These are phyloP conservation scores for Aristolochia californica DNA, from an alignment of 164 flowering plant genomes.

Conservation along the genomic window DNA sequence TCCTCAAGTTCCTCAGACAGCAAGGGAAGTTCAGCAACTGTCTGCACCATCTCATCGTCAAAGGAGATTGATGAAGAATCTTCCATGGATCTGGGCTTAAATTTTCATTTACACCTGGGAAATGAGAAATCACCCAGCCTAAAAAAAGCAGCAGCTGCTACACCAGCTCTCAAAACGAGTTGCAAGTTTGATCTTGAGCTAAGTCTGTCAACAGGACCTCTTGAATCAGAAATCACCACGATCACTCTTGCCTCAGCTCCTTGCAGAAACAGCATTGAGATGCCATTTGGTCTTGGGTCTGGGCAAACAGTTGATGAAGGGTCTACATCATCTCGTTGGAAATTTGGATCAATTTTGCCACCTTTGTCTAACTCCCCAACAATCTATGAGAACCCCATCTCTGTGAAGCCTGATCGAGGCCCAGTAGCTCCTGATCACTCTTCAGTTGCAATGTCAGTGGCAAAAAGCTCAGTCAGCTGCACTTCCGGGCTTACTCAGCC, in stretches of 20 bases:
- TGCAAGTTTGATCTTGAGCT: slow-evolving; percentile 59
- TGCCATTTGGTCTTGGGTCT: slow-evolving; percentile 9
- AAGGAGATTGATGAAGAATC: slow-evolving; percentile 75
- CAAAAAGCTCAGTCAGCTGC: slow-evolving; percentile 70
- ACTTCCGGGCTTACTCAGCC: slow-evolving; percentile 55
- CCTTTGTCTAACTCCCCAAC: slow-evolving; percentile 14
- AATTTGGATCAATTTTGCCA: slow-evolving; percentile 16
- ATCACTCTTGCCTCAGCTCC: slow-evolving; percentile 17
- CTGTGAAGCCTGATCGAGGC: slow-evolving; percentile 12
- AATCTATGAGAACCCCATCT: slow-evolving; percentile 18
- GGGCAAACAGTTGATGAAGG: slow-evolving; percentile 29
- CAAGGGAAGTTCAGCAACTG: slow-evolving; percentile 82
- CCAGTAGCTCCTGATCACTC: slow-evolving; percentile 35
- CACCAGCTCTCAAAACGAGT: slow-evolving; percentile 16
- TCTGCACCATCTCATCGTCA: slow-evolving; percentile 67
- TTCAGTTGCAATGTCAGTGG: slow-evolving; percentile 11
- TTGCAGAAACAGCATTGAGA: slow-evolving; percentile 13
- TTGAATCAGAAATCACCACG: slow-evolving; percentile 69
- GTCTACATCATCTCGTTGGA: slow-evolving; percentile 29
- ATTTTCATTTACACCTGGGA: slow-evolving; percentile 70
- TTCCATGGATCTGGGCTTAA: slow-evolving; percentile 58
- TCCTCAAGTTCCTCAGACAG: slow-evolving; percentile 85
- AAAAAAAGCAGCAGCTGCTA: slow-evolving; percentile 20
- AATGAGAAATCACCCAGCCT: slow-evolving; percentile 40
- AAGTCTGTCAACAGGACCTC: slow-evolving; percentile 56